Evolutionary conservation across 139 green algal species (phyloP).

Genomic region (Picocystis salinarum): DNA sequence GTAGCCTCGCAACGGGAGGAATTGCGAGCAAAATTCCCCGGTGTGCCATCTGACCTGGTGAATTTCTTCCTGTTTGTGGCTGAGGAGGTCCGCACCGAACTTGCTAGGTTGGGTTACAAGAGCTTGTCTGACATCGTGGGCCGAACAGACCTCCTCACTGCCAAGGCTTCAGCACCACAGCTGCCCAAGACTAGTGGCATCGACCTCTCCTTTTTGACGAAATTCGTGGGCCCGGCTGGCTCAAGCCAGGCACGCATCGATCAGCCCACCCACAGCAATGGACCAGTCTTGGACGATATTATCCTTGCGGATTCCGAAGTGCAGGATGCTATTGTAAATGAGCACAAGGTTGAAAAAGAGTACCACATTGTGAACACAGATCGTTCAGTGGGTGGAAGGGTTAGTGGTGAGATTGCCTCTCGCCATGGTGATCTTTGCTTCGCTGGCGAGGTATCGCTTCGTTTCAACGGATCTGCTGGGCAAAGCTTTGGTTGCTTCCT

Average conservation of each 20-base stretch:
- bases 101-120: slow-evolving; percentile 63
- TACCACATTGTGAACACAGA: slow-evolving; percentile 73
- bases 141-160: slow-evolving; percentile 27
- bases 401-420: slow-evolving; percentile 63
- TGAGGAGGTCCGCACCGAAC: slow-evolving; percentile 57
- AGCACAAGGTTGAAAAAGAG: slow-evolving; percentile 22
- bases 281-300: slow-evolving; percentile 70
- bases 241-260: slow-evolving; percentile 10
- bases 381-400: slow-evolving; percentile 46
- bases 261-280: slow-evolving; percentile 29
- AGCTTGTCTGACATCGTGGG: slow-evolving; percentile 87
- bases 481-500: slow-evolving; percentile 83
- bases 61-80: slow-evolving; percentile 96
- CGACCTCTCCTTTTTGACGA: slow-evolving; percentile 84
- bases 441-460: slow-evolving; percentile 46
- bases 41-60: slow-evolving; percentile 63
- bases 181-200: slow-evolving; percentile 78
- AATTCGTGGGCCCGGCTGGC: slow-evolving; percentile 30
- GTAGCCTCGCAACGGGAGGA: slow-evolving; percentile 93
- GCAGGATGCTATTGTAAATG: slow-evolving; percentile 25
- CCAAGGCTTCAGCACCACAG: slow-evolving; percentile 35
- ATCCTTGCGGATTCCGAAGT: slow-evolving; percentile 72
- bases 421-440: slow-evolving; percentile 69
- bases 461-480: slow-evolving; percentile 47
- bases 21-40: slow-evolving; percentile 88